Evolutionary conservation across 345 rosid species (phyloP).

Genomic region (Eucalyptus cladocalyx): DNA sequence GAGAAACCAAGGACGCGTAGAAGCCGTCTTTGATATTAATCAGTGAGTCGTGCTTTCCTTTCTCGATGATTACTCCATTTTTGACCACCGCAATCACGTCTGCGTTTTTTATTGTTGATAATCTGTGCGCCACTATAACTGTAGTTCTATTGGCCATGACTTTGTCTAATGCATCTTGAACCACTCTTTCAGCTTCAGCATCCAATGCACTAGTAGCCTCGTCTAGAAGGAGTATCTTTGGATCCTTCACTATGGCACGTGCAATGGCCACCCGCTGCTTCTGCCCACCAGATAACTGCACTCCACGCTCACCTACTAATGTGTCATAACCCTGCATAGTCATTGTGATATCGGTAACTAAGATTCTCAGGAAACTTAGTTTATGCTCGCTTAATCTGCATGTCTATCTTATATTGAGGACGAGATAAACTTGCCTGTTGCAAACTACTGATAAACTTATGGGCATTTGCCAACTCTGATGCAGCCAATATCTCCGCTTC

Average conservation of each 20-base stretch:
- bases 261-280: constrained; percentile 11
- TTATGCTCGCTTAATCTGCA: background rate
- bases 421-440: constrained; percentile 6
- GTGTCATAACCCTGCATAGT: constrained; percentile 1
- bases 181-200: constrained; percentile 1
- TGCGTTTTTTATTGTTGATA: constrained; percentile 40
- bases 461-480: constrained; percentile 16
- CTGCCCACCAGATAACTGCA: constrained; percentile 2
- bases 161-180: constrained; percentile 1
- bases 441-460: constrained; percentile 7
- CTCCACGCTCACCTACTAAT: background rate
- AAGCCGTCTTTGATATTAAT: constrained; percentile 22
- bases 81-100: constrained; percentile 43
- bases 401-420: background rate
- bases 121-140: background rate
- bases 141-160: background rate
- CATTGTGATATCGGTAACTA: background rate
- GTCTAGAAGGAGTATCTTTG: constrained; percentile 33
- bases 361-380: background rate
- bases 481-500: constrained; percentile 17
- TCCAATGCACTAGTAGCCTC: constrained; percentile 25
- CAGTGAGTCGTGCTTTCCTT: constrained; percentile 28
- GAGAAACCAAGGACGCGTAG: constrained; percentile 31
- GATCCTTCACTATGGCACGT: constrained; percentile 39
- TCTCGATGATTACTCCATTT: constrained; percentile 38